Evolutionary conservation across 306 rosid species (phyloP).

Genomic region (Glycine latifolia): DNA sequence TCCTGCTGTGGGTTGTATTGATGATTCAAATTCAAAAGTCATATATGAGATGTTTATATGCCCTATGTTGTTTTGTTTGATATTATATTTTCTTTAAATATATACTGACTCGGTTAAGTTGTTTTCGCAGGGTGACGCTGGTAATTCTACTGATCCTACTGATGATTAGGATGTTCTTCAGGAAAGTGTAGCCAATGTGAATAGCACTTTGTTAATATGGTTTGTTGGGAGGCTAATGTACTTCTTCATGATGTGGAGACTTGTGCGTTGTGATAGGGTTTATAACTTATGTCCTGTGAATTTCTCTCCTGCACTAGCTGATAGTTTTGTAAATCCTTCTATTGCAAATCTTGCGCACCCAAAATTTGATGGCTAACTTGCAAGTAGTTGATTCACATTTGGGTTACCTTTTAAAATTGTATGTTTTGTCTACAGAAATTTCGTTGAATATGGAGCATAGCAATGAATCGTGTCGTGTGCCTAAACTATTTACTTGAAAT

Average conservation of each 20-base stretch:
- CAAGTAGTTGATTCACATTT: conserved; percentile 20
- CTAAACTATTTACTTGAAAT: not conserved
- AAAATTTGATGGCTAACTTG: conserved; percentile 30
- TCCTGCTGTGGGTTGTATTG: conserved; percentile 18
- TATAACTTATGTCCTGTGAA: conserved; percentile 10
- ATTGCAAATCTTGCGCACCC: not conserved
- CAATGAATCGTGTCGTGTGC: not conserved
- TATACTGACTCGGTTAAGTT: conserved; percentile 24
- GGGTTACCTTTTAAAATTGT: not conserved
- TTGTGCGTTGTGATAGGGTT: not conserved
- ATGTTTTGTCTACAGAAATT: not conserved
- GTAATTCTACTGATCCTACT: conserved; percentile 38
- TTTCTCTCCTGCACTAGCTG: conserved; percentile 15
- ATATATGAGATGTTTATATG: not conserved
- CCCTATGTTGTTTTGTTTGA: conserved; percentile 2
- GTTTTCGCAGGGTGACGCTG: conserved; percentile 47
- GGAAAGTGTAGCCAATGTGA: conserved; percentile 1
- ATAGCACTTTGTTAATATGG: conserved; percentile 10
- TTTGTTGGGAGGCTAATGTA: conserved; percentile 12
- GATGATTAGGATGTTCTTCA: conserved; percentile 10
- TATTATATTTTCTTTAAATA: conserved; percentile 21
- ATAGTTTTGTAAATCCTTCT: conserved; percentile 43
- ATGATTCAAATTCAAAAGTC: conserved; percentile 17
- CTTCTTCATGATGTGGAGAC: conserved; percentile 13
- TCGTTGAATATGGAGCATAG: not conserved